Evolutionary conservation across 129 eudicot genomes (phyloP).

Genomic region (Centella asiatica): DNA sequence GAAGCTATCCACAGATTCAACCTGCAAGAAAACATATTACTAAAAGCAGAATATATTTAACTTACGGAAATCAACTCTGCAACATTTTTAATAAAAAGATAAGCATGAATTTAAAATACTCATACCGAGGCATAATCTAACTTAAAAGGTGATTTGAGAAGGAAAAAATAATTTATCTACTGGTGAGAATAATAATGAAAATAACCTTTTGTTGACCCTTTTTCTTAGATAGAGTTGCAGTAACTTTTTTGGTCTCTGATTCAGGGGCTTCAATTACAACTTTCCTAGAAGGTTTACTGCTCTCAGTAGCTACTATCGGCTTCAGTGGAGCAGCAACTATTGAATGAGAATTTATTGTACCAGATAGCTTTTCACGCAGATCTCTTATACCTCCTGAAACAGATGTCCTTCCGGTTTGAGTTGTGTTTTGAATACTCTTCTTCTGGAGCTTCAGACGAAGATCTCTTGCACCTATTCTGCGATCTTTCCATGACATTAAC

Average conservation of each 20-base stretch:
- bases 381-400: slow-evolving; percentile 53
- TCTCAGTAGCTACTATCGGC: slow-evolving; percentile 42
- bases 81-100: too few species aligned
- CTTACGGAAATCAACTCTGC: too few species aligned
- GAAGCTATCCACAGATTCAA: slow-evolving; percentile 75
- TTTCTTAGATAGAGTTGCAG: slow-evolving; percentile 49
- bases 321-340: slow-evolving; percentile 39
- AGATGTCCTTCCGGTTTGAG: slow-evolving; percentile 44
- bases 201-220: slow-evolving; percentile 60
- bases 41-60: too few species aligned
- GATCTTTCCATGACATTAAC: slow-evolving; percentile 32
- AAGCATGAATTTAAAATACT: too few species aligned
- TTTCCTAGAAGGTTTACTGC: slow-evolving; percentile 51
- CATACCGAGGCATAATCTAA: too few species aligned
- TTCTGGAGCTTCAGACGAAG: slow-evolving; percentile 94
- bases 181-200: too few species aligned
- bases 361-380: slow-evolving; percentile 89
- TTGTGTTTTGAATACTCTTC: slow-evolving; percentile 45
- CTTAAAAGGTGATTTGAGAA: too few species aligned
- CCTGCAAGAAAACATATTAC: slow-evolving; percentile 38
- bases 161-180: too few species aligned
- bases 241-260: slow-evolving; percentile 47
- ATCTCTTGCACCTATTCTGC: slow-evolving; percentile 57
- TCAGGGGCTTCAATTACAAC: slow-evolving; percentile 55
- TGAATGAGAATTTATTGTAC: slow-evolving; percentile 41